Evolutionary conservation across 768 basidiomycete species (phyloP).

Genomic region (Grammothele lineata): DNA sequence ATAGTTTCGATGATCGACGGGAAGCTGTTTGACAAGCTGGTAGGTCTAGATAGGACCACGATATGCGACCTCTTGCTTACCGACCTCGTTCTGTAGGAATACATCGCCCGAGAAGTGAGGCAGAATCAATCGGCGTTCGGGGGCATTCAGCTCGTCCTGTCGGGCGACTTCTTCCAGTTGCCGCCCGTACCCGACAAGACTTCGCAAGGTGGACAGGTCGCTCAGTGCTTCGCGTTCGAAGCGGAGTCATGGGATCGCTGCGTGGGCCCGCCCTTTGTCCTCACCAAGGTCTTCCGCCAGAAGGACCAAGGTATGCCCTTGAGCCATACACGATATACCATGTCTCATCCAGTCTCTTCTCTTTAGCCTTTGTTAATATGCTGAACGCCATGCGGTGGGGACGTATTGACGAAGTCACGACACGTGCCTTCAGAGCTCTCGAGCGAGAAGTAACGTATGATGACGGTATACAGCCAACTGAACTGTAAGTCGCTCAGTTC

Average conservation of each 20-base stretch:
- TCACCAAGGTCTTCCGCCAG: conserved; percentile 83
- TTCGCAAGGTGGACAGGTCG: conserved; percentile 37
- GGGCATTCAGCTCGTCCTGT: conserved; percentile 84
- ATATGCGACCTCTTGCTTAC: conserved; percentile 17
- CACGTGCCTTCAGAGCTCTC: conserved; percentile 49
- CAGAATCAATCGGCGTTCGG: conserved; percentile 62
- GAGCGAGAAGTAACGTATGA: conserved; percentile 54
- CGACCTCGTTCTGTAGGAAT: conserved; percentile 37
- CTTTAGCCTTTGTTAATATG: conserved; percentile 74
- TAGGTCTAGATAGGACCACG: too few relatives aligned
- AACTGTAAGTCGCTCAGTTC: conserved; percentile 47
- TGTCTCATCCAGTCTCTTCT: too few relatives aligned
- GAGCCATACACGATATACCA: too few relatives aligned
- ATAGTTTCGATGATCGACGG: conserved; percentile 91
- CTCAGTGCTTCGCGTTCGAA: conserved; percentile 75
- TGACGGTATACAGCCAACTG: conserved; percentile 79
- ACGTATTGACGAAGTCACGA: conserved; percentile 39
- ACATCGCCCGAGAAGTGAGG: conserved; percentile 57
- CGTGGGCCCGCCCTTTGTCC: conserved; percentile 47
- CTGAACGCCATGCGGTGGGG: conserved; percentile 87
- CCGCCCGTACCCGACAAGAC: conserved; percentile 67
- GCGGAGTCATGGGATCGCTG: conserved; percentile 68
- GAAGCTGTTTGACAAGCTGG: conserved; percentile 75
- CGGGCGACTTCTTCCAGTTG: conserved; percentile 89
- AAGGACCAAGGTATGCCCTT: conserved; percentile 68